Base-by-base conservation (phyloP, 169 alveolate genomes). In the Eimeria brunetti region DNA sequence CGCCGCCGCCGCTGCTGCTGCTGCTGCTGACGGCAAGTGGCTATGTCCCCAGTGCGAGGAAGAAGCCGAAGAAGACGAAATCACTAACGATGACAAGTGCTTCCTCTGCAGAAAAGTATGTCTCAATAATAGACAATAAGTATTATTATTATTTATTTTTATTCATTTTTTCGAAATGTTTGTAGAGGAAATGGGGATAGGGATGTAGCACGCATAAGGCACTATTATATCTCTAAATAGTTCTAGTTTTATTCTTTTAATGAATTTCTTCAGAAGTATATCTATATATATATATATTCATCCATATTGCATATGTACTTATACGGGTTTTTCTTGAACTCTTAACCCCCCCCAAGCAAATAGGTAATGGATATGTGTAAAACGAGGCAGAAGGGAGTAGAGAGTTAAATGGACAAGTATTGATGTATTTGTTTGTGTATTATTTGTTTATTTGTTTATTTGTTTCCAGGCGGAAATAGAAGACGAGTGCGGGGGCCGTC, bases 31-130 rank as follows among this genome's bases (percentile, higher is more conserved):
- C 58, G 12, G 58, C 58, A 78, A 44, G 60, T 89, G 95, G 95
- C 85, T 89, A 27, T 89, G 95, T 36, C 95, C 95, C 33, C 95
- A 89, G 89, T 89, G 95, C 60, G 67, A 51, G 8, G 95, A 89
- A 76, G 95, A 89, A 62, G 89, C 83, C 2, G 95, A 89, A 33
- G 95, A 89, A 75, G 95, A 89, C 46, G 95, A 89, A 46, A 89
- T 89, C 46, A 81, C 83, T 44, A 89, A 89, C 49, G 95, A 89
- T 71, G 95, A 89, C 18, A 71, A 83, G 27, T 89, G 95, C 89
- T 89, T 89, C 62, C 62, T 89, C 27, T 89, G 95, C 89, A 78
- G 88, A 78, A 78, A 78, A 62, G 88, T 30, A 38, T 38, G 88
- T 56, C n/a, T 69, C 18, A 36, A 69, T 18, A n/a, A 69, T 20